phyloP scores from a whole-genome alignment of 805 yeast genomes.

The Candida ascalaphidarum region DNA sequence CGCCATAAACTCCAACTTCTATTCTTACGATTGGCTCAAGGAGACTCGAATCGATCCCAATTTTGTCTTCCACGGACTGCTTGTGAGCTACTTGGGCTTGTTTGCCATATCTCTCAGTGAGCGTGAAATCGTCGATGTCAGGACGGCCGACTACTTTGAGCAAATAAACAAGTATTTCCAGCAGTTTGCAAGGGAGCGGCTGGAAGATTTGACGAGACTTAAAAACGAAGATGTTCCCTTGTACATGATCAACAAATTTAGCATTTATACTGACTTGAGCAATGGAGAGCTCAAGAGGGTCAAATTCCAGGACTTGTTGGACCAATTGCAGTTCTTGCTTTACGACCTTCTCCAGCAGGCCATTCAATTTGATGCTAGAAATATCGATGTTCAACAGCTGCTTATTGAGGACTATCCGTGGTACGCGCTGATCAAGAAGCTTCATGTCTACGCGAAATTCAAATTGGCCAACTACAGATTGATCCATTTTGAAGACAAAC shows the following conservation, averaged over 20 bases:
- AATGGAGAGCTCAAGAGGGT: too few species aligned
- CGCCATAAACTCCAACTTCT: constrained; percentile 29
- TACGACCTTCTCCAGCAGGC: constrained; percentile 13
- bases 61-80: constrained; percentile 22
- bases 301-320: too few species aligned
- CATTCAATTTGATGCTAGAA: constrained; percentile 38
- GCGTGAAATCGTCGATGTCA: constrained; percentile 27
- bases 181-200: constrained; percentile 6
- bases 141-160: constrained; percentile 12
- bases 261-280: constrained; percentile 13
- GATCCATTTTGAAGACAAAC: constrained; percentile 26
- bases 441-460: constrained; percentile 49
- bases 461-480: constrained; percentile 46
- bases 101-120: constrained; percentile 27
- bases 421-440: constrained; percentile 55
- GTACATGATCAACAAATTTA: constrained; percentile 10
- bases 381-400: constrained; percentile 37
- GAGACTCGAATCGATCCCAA: constrained; percentile 16
- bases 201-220: too few species aligned
- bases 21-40: constrained; percentile 22
- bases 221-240: constrained; percentile 7
- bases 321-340: constrained; percentile 1
- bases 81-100: constrained; percentile 28
- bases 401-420: constrained; percentile 68
- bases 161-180: constrained; percentile 10